Conservation (phyloP, 805 yeast species). For the Saturnispora besseyi region DNA sequence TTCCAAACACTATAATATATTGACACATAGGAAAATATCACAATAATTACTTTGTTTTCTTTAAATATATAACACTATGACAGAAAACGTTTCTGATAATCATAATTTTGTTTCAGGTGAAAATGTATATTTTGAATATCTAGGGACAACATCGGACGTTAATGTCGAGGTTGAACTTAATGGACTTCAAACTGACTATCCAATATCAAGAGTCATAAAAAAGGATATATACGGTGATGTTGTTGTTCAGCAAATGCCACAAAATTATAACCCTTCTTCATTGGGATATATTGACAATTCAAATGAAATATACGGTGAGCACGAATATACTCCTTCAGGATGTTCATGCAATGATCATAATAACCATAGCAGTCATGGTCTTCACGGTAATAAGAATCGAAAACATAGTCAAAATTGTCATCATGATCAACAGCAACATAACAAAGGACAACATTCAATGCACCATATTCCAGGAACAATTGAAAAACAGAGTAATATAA, state of each 20-base stretch:
- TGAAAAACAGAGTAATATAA: conserved; percentile 17
- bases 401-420: conserved; percentile 11
- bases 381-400: conserved; percentile 3
- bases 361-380: conserved; percentile 3
- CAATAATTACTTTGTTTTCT: no score
- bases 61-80: neutral
- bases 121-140: conserved; percentile 20
- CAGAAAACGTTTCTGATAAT: neutral
- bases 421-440: conserved; percentile 12
- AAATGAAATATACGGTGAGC: neutral
- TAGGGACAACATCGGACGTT: conserved; percentile 5
- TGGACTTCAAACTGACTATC: conserved; percentile 56
- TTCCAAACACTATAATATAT: no score
- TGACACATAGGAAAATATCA: no score
- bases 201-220: conserved; percentile 60
- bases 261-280: neutral
- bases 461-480: conserved; percentile 4
- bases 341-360: neutral
- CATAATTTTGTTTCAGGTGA: conserved; percentile 17
- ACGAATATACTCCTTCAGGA: neutral
- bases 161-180: conserved; percentile 37
- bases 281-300: neutral
- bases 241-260: conserved; percentile 48
- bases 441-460: conserved; percentile 4
- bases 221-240: conserved; percentile 67